Evolutionary conservation across 495 filamentous ascomycete species (phyloP), one percentile per base, ranked within the genome.

Genomic region (Chaetomium tenue): DNA sequence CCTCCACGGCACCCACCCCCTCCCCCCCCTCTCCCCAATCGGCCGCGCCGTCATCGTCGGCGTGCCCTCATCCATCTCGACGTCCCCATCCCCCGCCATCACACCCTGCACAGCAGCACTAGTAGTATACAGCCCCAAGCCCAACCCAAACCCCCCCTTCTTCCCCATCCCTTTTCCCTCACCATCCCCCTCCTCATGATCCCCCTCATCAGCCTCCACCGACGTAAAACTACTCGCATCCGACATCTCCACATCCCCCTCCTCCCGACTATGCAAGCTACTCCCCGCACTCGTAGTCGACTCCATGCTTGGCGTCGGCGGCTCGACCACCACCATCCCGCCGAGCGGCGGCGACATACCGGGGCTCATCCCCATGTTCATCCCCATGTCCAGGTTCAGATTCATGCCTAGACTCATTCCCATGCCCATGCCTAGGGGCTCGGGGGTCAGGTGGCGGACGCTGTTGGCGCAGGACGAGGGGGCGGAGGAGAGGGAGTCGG

Each of bases 231-330:
- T 79, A 37, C 71, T 73, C 20, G 68, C 70, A 61, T 82, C 78
- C 25, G 75, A 76, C 75, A 78, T 80, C 56, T 81, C 79, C 16
- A 81, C 68, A 42, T 81, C 79, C 0, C 16, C 61, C 25, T 71
- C 74, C 22, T 71, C 72, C 12, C 58, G 62, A 12, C 46, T 50
- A 15, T 20, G 46, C n/a, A 50, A 15, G 33, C 64, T 66, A 26
- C 42, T 55, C 11, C 50, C 20, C 4, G 8, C 62, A 15, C 58
- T 58, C 30, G 60, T 78, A 15, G 65, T 63, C 12, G 67, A 69
- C 22, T 63, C 64, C 6, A 66, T 52, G 60, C 60, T 63, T 0
- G 67, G 67, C 22, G 67, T 69, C 7, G 60, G 60, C 37, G 67
- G 60, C 16, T 66, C 67, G 3, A 42, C 16, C 25, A 37, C 18